These are phyloP conservation scores for Copromyces sp. DNA, from an alignment of 495 filamentous ascomycete genomes.

Conservation along the genomic window DNA sequence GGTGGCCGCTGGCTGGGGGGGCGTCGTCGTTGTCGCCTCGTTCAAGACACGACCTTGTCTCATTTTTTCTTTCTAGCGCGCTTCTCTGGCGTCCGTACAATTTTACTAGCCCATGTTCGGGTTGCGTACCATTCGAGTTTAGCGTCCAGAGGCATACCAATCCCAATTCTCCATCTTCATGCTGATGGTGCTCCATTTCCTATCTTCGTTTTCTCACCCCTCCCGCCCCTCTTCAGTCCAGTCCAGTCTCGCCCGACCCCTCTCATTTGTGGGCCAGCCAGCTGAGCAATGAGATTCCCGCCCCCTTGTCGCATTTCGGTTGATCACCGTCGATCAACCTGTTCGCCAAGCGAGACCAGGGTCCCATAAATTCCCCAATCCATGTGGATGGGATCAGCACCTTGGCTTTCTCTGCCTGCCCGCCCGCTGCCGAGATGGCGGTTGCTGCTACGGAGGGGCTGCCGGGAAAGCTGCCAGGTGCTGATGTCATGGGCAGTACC, in stretches of 20 bases:
- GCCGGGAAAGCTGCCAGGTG: neutral
- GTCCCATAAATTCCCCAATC: neutral
- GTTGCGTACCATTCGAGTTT: neutral
- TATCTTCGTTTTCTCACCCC: neutral
- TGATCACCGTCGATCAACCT: neutral
- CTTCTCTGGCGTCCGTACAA: conserved; percentile 12
- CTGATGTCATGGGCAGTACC: neutral
- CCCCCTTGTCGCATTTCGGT: neutral
- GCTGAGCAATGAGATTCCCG: neutral
- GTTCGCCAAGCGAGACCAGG: neutral
- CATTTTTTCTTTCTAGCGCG: conserved; percentile 15
- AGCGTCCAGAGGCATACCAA: neutral
- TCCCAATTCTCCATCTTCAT: neutral
- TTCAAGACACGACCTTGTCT: neutral
- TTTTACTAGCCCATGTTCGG: neutral
- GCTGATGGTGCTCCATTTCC: neutral
- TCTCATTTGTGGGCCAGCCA: neutral
- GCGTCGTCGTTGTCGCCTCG: neutral
- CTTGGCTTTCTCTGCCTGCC: neutral
- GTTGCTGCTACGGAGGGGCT: neutral
- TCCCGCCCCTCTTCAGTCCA: neutral
- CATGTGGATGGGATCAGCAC: neutral
- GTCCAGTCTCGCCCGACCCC: neutral
- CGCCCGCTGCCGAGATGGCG: neutral
- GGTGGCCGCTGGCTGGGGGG: neutral